Evolutionary conservation across 345 rosid genomes (phyloP).

Genomic region (Moringa oleifera): DNA sequence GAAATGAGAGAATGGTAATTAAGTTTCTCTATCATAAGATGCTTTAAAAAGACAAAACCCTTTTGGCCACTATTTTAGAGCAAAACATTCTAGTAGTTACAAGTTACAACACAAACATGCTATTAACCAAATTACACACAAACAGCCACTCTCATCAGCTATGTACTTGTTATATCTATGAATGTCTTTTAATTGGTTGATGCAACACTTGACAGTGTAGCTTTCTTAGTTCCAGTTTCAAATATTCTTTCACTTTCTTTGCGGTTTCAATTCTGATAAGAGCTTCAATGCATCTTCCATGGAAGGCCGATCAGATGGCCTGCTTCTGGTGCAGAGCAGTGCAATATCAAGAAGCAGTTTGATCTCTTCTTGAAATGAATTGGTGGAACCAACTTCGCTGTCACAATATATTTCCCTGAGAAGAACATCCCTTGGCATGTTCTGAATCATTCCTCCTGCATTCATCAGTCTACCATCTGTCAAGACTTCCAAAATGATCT

Average conservation of each 20-base stretch:
- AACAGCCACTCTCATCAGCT: neutral
- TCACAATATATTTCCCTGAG: constrained; percentile 47
- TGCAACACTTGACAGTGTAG: too few relatives aligned
- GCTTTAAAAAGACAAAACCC: neutral
- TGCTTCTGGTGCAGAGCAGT: constrained; percentile 58
- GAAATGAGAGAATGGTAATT: neutral
- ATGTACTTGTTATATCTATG: neutral
- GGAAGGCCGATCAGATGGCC: constrained; percentile 46
- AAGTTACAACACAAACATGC: neutral
- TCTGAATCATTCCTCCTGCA: constrained; percentile 37
- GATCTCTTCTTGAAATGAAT: constrained; percentile 40
- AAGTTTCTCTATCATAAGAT: neutral
- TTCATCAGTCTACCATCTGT: constrained; percentile 53
- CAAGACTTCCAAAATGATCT: constrained; percentile 64
- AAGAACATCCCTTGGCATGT: constrained; percentile 56
- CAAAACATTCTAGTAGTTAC: neutral
- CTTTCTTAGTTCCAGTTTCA: too few relatives aligned
- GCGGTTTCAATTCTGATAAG: constrained; percentile 30
- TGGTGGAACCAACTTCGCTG: constrained; percentile 34
- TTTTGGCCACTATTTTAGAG: neutral
- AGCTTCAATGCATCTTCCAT: constrained; percentile 68
- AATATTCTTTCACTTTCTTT: neutral
- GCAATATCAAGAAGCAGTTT: constrained; percentile 61
- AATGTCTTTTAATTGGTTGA: neutral
- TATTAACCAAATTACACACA: neutral